These are phyloP conservation scores for Coelastrella sp. DNA, from an alignment of 139 green algal species.

Conservation along the genomic window DNA sequence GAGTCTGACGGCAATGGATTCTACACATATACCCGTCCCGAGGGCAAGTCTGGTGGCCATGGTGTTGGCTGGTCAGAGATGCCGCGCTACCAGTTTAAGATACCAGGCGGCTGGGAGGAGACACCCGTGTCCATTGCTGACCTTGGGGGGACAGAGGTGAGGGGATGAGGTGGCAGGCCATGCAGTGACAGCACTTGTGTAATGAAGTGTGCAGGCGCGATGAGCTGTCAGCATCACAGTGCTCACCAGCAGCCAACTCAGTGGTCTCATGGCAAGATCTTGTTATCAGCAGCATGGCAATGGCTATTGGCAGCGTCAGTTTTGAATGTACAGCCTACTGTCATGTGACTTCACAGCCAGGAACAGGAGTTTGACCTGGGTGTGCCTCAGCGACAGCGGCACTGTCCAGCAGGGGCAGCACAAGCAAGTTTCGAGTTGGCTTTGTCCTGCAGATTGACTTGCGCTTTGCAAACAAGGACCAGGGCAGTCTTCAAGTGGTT, in stretches of 20 bases:
- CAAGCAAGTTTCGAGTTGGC: background rate
- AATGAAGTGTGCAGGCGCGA: background rate
- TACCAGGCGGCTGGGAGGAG: conserved; percentile 85
- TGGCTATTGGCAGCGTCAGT: background rate
- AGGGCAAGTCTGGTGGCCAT: conserved; percentile 48
- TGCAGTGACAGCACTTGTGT: background rate
- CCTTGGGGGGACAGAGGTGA: conserved; percentile 91
- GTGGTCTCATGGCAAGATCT: too few relatives aligned
- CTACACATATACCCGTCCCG: conserved; percentile 81
- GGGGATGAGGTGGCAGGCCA: background rate
- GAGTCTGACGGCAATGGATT: conserved; percentile 74
- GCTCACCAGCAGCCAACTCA: background rate
- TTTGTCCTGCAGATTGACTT: conserved; percentile 84
- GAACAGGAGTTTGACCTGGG: too few relatives aligned
- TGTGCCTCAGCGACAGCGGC: background rate
- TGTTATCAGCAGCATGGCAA: background rate
- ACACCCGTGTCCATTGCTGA: conserved; percentile 96
- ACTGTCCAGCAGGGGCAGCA: conserved; percentile 6
- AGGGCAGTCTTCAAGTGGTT: conserved; percentile 86
- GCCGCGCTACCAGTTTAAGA: conserved; percentile 87
- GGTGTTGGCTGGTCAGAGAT: conserved; percentile 94
- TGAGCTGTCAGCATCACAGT: background rate
- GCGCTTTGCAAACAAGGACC: conserved; percentile 75
- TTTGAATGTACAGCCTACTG: too few relatives aligned
- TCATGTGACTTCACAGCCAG: too few relatives aligned